Conservation (phyloP, 2,329 filamentous ascomycete species). For the Apiospora aurea region DNA sequence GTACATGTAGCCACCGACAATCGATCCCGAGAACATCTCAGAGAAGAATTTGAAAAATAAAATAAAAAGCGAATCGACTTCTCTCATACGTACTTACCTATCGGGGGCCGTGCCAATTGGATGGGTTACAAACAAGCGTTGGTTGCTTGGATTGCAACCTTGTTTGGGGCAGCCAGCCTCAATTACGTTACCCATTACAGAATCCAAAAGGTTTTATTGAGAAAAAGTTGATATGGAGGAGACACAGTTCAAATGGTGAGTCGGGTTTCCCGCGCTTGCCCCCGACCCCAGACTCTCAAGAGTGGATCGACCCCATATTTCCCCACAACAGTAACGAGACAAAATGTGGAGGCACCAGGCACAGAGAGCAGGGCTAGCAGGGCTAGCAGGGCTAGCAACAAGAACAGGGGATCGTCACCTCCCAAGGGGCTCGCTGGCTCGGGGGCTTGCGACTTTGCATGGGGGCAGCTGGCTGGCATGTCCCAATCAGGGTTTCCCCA, state of each 20-base stretch:
- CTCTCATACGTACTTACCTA: background rate
- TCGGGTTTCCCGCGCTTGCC: conserved; percentile 16
- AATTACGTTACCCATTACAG: conserved; percentile 1
- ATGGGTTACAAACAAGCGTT: conserved; percentile 17
- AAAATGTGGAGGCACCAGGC: conserved; percentile 19
- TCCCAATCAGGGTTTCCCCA: background rate
- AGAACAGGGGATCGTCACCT: background rate
- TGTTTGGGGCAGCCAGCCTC: background rate
- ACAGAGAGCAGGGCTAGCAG: background rate
- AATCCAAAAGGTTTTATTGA: background rate
- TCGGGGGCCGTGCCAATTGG: background rate
- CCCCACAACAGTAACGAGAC: conserved; percentile 20
- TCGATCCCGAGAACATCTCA: background rate
- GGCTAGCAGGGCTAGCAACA: background rate
- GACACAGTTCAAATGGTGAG: background rate
- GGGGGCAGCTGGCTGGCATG: conserved; percentile 10
- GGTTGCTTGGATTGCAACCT: background rate
- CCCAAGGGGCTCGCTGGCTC: background rate
- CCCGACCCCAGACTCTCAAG: conserved; percentile 6
- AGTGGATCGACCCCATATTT: background rate
- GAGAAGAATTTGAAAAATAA: no score
- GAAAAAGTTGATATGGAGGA: conserved; percentile 3
- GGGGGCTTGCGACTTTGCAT: background rate
- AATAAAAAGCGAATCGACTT: background rate
- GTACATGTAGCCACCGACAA: background rate